Evolutionary conservation across 768 basidiomycete species (phyloP), one percentile per base, ranked within the genome.

Genomic region (Rhodotorula graminis): DNA sequence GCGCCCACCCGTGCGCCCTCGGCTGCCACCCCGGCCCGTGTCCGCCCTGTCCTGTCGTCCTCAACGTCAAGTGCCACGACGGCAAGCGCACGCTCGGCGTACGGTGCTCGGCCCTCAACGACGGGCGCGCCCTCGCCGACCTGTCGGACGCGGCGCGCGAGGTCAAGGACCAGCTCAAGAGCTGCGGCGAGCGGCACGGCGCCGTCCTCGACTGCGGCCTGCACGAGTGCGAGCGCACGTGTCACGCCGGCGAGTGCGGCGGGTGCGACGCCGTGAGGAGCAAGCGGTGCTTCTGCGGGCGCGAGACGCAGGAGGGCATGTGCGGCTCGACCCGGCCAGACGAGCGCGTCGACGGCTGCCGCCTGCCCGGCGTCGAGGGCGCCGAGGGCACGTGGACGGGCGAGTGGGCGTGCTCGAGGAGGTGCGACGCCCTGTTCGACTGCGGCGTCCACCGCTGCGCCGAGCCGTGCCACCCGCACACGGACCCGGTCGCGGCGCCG

Each of bases 21-120:
- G 8, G 27, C 6, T 98, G 95, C 78, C 95, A 97, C 80, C 95
- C 96, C 0, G 96, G 95, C 0, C 96, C 95, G 0, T 99, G 96
- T 82, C 94, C 94, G 0, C 93, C 93, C 0, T 99, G 96, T 79
- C 86, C 87, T 72, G 85, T 95, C 19, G 90, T 89, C 11, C 87
- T 90, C 0, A 85, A 86, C 56, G 65, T 88, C n/a, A 82, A 84
- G 3, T 99, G 96, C 79, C 88, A 90, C 63, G 97, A 93, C 74
- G 85, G 86, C 60, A 85, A 86, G 71, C 84, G 86, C 47, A 80
- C 82, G 3, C 82, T 90, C 60, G 84, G 86, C 0, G 84, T 88
- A 73, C 83, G 86, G 10, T 90, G 89, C 80, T 86, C 87, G 9
- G 80, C 82, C 71, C 64, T 84, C 57, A 23, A 77, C 57, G 59